Percentiles rank a stretch among this genome's conserved stretches.
Evolutionary conservation across 1,284 basidiomycete species (phyloP).

Genomic region (Laetiporus sulphureus): DNA sequence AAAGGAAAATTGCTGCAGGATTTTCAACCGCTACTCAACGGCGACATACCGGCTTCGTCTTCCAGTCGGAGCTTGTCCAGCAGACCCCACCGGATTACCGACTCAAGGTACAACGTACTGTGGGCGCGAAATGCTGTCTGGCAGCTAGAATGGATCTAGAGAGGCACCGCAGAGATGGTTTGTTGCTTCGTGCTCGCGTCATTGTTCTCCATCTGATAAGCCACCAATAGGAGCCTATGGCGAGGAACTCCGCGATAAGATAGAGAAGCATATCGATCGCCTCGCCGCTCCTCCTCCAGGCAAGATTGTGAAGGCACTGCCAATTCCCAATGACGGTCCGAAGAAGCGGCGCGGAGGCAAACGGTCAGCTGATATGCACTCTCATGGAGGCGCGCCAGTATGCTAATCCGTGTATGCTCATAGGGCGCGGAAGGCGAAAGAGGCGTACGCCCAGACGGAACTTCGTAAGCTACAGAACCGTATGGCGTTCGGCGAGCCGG

Average conservation of each 20-base stretch:
- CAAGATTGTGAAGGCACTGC: constrained; percentile 91
- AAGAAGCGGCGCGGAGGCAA: constrained; percentile 95
- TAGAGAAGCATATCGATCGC: constrained; percentile 88
- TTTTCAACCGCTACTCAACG: constrained; percentile 77
- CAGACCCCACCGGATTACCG: constrained; percentile 89
- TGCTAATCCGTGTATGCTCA: not conserved
- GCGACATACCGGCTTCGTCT: constrained; percentile 96
- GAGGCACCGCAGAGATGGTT: constrained; percentile 71
- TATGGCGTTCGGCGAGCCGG: constrained; percentile 92
- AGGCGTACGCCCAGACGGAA: constrained; percentile 95
- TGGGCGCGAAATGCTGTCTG: constrained; percentile 87
- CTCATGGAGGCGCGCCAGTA: not conserved
- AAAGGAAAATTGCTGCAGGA: constrained; percentile 85
- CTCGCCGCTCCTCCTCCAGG: constrained; percentile 91
- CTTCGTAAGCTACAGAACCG: constrained; percentile 95
- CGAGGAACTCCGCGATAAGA: constrained; percentile 71
- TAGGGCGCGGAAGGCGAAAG: constrained; percentile 94
- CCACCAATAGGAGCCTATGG: constrained; percentile 68
- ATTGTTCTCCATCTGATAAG: constrained; percentile 7
- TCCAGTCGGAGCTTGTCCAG: constrained; percentile 85
- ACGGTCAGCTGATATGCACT: constrained; percentile 43
- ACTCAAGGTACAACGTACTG: constrained; percentile 86
- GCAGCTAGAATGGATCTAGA: constrained; percentile 93
- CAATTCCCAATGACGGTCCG: constrained; percentile 93
- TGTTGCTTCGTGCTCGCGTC: constrained; percentile 15